These are phyloP conservation scores for Euphorbia tirucalli DNA, from an alignment of 345 rosid species.

Conservation along the genomic window DNA sequence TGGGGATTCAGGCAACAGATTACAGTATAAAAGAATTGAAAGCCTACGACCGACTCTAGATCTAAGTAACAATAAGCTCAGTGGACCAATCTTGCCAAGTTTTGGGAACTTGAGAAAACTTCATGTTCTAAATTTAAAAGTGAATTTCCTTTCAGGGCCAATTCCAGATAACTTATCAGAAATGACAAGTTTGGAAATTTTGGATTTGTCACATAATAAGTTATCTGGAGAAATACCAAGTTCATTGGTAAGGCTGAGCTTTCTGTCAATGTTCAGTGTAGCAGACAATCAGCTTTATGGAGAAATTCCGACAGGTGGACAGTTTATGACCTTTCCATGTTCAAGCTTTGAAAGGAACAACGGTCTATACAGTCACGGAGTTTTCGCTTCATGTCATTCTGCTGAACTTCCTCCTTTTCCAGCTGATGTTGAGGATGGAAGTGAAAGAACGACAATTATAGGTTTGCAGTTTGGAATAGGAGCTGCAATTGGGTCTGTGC, in stretches of 20 bases:
- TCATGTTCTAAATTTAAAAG: constrained; percentile 8
- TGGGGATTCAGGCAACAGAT: not conserved
- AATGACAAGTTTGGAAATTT: constrained; percentile 21
- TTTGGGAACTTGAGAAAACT: constrained; percentile 28
- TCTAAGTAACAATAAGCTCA: constrained; percentile 24
- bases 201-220: constrained; percentile 21
- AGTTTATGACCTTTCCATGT: constrained; percentile 26
- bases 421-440: not conserved
- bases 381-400: not conserved
- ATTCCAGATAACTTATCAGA: constrained; percentile 22
- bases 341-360: constrained; percentile 36
- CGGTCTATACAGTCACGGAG: constrained; percentile 2
- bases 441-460: not conserved
- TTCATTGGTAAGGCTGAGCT: constrained; percentile 23
- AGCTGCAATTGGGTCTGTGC: constrained; percentile 21
- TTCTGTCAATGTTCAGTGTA: constrained; percentile 22
- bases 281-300: constrained; percentile 35
- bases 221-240: constrained; percentile 29
- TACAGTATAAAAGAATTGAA: constrained; percentile 18
- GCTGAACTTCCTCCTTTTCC: not conserved
- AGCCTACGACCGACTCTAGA: constrained; percentile 23
- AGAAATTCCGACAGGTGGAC: constrained; percentile 25
- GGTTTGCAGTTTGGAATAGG: constrained; percentile 25
- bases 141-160: constrained; percentile 15
- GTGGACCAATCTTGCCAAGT: constrained; percentile 21